Base-by-base conservation (phyloP, 352 stramenopile genomes). In the Phytophthora ohioensis region DNA sequence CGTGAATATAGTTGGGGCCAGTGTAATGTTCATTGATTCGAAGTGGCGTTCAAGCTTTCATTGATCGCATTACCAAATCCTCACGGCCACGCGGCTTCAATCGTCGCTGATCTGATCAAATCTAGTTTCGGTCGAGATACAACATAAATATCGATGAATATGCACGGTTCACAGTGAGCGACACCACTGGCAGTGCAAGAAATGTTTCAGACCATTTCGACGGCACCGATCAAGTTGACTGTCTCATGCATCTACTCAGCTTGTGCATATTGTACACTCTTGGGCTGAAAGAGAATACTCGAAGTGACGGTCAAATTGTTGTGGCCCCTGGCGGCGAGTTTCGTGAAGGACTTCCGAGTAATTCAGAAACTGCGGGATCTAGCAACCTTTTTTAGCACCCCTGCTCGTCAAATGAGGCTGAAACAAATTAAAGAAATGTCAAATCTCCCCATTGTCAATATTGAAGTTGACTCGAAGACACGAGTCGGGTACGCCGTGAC, bases 201-300 rank as follows among this genome's bases (percentile, higher is more conserved):
- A 64, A 64, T 34, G 57, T 64, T 4, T 55, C 30, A 6, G 27
- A 66, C 11, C 47, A 66, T 17, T 66, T 58, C 27, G 36, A 2
- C 3, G 39, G 6, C 9, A 58, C 47, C 2, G 45, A 65, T 10
- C 57, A 64, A 64, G 57, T 64, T 1, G 57, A 56, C 30, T 64
- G 57, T 55, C 15, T 64, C 11, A 56, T 64, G 57, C 45, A 55
- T 21, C 48, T 64, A 6, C 45, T 64, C 2, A 64, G 57, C 12
- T 45, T 56, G 34, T 55, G 57, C 10, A 5, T 48, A 9, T 32
- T 64, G 11, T 64, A 56, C 31, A 17, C 57, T 15, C 57, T 64
- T 31, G 43, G 21, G 1, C 5, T 64, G 9, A 64, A 64, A 55
- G 43, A 64, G 13, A 64, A 56, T 34, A 64, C 45, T 9, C n/a